These are phyloP conservation scores for Panaeolus papilionaceus DNA, from an alignment of 768 basidiomycete species.

Conservation along the genomic window DNA sequence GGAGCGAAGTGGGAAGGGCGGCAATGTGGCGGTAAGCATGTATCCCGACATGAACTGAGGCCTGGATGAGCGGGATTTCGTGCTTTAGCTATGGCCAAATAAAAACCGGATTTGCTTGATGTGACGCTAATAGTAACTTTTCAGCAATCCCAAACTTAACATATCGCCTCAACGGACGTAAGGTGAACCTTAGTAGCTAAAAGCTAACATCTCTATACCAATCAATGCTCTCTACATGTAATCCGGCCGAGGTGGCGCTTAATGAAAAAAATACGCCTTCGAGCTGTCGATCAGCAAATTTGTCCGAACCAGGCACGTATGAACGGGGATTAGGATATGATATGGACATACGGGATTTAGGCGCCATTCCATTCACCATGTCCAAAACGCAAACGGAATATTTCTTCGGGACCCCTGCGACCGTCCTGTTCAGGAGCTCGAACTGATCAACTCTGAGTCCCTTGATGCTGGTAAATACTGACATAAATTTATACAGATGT, in stretches of 20 bases:
- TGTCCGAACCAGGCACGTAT: not conserved
- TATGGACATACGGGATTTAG: constrained; percentile 4
- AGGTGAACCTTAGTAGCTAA: not conserved
- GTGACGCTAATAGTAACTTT: not conserved
- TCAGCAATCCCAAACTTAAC: not conserved
- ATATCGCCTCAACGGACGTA: not conserved
- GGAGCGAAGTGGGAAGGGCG: not conserved
- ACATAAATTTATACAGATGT: not conserved
- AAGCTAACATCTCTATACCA: not conserved
- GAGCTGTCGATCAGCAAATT: not conserved
- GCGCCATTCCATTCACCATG: constrained; percentile 1
- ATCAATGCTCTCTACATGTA: not conserved
- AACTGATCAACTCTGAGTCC: not conserved
- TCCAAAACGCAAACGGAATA: not conserved
- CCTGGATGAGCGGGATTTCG: not conserved
- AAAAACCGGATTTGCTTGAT: not conserved
- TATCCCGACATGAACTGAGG: not conserved
- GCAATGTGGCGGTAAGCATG: not conserved
- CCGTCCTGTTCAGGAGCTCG: not conserved
- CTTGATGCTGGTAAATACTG: not conserved
- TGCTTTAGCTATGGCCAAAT: not conserved
- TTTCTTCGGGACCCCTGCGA: not conserved
- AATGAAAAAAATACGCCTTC: not conserved
- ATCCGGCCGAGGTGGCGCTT: not conserved
- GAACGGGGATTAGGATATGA: not conserved